These are phyloP conservation scores for Pholiota microspora DNA, from an alignment of 768 basidiomycete species.

Conservation along the genomic window DNA sequence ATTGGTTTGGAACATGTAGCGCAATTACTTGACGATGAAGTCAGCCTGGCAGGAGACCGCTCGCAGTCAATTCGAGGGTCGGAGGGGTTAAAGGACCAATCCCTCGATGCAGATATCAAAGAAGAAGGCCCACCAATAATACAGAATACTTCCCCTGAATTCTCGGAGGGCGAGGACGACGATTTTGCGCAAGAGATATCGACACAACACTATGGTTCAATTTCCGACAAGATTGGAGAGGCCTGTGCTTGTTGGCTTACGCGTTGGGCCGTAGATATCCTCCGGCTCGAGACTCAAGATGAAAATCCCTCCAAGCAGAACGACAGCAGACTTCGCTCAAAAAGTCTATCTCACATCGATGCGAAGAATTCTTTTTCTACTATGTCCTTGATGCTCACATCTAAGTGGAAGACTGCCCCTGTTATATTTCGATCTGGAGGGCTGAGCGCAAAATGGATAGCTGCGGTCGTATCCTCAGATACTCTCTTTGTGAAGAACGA, in stretches of 20 bases:
- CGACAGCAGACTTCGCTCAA: conserved; percentile 10
- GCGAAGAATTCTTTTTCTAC: neutral
- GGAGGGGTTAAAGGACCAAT: conserved; percentile 17
- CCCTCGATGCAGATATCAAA: conserved; percentile 7
- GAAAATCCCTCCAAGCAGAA: neutral
- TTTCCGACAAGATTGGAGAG: conserved; percentile 91
- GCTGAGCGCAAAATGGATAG: conserved; percentile 68
- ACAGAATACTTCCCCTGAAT: conserved; percentile 12
- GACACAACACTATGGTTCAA: conserved; percentile 77
- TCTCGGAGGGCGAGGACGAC: conserved; percentile 16
- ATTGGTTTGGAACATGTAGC: conserved; percentile 73
- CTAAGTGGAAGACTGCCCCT: conserved; percentile 27
- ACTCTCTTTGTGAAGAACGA: conserved; percentile 78
- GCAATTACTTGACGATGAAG: conserved; percentile 39
- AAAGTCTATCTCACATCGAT: conserved; percentile 17
- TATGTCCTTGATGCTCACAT: neutral
- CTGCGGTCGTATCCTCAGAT: conserved; percentile 74
- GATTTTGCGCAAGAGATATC: conserved; percentile 25
- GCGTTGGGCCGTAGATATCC: conserved; percentile 81
- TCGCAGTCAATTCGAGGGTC: neutral
- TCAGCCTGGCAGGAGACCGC: neutral
- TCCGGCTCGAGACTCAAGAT: conserved; percentile 49
- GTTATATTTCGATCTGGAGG: conserved; percentile 76
- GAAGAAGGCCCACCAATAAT: neutral
- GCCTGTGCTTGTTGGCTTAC: conserved; percentile 85